These are phyloP conservation scores for Periconia digitata DNA, from an alignment of 2,329 filamentous ascomycete genomes.

Conservation along the genomic window DNA sequence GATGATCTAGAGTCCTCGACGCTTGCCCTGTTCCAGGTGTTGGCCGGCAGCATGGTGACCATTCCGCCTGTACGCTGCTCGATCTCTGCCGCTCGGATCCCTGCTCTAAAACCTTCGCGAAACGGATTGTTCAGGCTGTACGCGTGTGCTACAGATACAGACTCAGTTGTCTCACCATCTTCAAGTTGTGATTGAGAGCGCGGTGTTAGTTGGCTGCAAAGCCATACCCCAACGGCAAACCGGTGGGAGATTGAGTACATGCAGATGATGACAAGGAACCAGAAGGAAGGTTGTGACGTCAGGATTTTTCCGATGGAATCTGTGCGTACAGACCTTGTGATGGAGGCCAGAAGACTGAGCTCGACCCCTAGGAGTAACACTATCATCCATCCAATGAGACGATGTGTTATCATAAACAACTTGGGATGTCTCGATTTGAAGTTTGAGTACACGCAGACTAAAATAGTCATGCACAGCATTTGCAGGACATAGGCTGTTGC, in stretches of 20 bases:
- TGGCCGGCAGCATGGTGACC: slow-evolving; percentile 15
- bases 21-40: slow-evolving; percentile 21
- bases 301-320: slow-evolving; percentile 50
- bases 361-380: slow-evolving; percentile 19
- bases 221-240: slow-evolving; percentile 62
- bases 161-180: no score
- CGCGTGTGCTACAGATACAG: not conserved
- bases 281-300: slow-evolving; percentile 51
- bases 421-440: slow-evolving; percentile 17
- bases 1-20: not conserved
- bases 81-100: no score
- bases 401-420: slow-evolving; percentile 19
- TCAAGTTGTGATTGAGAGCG: not conserved
- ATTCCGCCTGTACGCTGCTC: not conserved
- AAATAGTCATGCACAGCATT: slow-evolving; percentile 6
- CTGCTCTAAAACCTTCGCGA: no score
- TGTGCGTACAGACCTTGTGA: slow-evolving; percentile 56
- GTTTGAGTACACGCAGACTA: slow-evolving; percentile 10
- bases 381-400: slow-evolving; percentile 18
- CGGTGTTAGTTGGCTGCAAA: no score
- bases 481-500: slow-evolving; percentile 6
- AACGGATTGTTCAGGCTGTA: slow-evolving; percentile 12
- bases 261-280: slow-evolving; percentile 67
- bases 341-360: slow-evolving; percentile 52
- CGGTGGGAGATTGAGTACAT: slow-evolving; percentile 69